Conservation (phyloP, 164 flowering plant genomes). For the Piper longum region DNA sequence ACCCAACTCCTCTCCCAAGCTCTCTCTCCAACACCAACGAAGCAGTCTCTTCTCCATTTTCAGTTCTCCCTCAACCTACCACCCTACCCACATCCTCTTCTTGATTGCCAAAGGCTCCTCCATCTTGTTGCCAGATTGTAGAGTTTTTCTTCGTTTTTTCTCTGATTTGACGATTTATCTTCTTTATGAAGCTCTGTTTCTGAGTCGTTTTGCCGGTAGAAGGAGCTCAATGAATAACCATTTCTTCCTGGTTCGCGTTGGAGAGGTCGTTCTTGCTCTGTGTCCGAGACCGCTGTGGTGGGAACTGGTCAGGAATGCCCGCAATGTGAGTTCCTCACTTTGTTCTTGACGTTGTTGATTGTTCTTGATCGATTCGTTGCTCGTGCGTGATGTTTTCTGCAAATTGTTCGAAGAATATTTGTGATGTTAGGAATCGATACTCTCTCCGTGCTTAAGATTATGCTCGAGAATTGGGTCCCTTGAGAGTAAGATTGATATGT, state of each 20-base stretch:
- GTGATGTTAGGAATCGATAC: constrained; percentile 15
- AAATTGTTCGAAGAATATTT: not conserved
- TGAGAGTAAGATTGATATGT: constrained; percentile 20
- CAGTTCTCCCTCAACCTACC: too few species aligned
- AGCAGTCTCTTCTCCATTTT: too few species aligned
- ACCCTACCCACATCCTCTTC: too few species aligned
- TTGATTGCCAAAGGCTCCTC: too few species aligned
- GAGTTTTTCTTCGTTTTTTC: too few species aligned
- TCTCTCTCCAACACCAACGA: too few species aligned
- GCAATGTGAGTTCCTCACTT: constrained; percentile 21
- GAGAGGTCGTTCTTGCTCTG: constrained; percentile 44
- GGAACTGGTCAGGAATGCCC: constrained; percentile 25
- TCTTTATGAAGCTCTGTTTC: too few species aligned
- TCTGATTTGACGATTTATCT: too few species aligned
- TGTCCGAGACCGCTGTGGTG: constrained; percentile 57
- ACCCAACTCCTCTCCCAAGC: too few species aligned
- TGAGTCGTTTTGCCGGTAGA: too few species aligned
- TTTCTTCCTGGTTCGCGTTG: constrained; percentile 52
- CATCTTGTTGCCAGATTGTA: too few species aligned
- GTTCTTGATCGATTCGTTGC: not conserved
- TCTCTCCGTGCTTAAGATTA: constrained; percentile 35
- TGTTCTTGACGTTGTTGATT: not conserved
- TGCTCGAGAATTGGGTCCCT: constrained; percentile 16
- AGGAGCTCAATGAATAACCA: constrained; percentile 13
- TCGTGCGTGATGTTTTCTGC: not conserved